Conservation (phyloP, 1,284 basidiomycete species). For the Melampsora allii-populina region DNA sequence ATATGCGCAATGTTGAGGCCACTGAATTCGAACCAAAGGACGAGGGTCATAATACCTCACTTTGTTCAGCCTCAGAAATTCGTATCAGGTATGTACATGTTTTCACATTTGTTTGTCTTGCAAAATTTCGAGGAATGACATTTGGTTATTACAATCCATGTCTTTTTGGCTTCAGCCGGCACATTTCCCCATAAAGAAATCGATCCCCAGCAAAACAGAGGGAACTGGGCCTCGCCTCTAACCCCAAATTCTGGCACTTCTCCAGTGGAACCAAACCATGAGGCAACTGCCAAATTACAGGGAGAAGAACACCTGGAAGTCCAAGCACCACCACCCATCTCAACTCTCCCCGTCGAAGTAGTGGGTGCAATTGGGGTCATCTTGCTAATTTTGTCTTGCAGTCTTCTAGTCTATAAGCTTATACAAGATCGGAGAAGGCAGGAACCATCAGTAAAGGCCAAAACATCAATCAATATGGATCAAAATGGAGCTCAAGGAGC, state of each 20-base stretch:
- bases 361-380: not conserved
- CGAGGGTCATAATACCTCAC: no score
- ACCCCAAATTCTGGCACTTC: not conserved
- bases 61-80: no score
- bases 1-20: no score
- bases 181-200: no score
- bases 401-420: slow-evolving; percentile 4
- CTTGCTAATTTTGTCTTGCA: not conserved
- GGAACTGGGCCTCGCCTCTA: not conserved
- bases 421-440: not conserved
- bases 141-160: not conserved
- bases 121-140: not conserved
- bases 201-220: not conserved
- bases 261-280: not conserved
- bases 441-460: no score
- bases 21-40: no score
- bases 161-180: no score
- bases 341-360: not conserved
- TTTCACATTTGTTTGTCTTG: not conserved
- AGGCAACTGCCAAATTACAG: not conserved
- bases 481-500: no score
- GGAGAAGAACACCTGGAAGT: not conserved
- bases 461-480: no score
- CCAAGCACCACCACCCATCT: not conserved
- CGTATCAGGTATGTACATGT: no score